Base-by-base conservation (phyloP, 2,329 filamentous ascomycete species). In the Sclerotinia minor region DNA sequence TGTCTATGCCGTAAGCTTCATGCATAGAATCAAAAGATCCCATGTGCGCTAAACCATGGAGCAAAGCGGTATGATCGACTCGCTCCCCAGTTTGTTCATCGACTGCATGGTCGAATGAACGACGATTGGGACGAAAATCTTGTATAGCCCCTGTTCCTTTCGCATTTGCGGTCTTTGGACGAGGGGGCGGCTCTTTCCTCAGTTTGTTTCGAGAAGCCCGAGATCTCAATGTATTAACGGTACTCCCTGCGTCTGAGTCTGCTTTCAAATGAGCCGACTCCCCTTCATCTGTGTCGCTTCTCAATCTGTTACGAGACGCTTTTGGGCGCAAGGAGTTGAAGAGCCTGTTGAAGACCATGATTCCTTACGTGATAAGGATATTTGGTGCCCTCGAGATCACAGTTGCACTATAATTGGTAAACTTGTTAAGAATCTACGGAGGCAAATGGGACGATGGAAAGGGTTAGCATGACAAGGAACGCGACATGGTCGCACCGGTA, bases 21-120 rank as follows among this genome's bases (percentile, higher is more conserved):
- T 71, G 65, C 21, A 75, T 54, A 45, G 73, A 73, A 38, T 74
- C 73, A 45, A 72, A 70, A 11, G 74, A 76, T 8, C 73, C 75
- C n/a, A 72, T 71, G 64, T 74, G 75, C 60, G 71, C 72, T 29
- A 78, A 67, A 15, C 72, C 73, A 61, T 78, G 76, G 5, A 78
- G 65, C 29, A 77, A 66, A 32, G 72, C 75, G 1, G 76, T 77
- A 63, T 77, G 69, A 68, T 78, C 76, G 45, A 71, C 64, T 21
- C 72, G 72, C 65, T 78, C 76, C 26, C 76, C 76, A 17, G 73
- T 75, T 59, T 77, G 75, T 32, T 72, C 72, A 64, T 77, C 71
- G n/a, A 65, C 47, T 26, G 58, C 60, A 44, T 52, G 29, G 26
- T 54, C 61, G 24, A 67, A 58, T 8, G 59, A 64, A 32, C 54